Evolutionary conservation across 169 alveolate genomes (phyloP), one percentile per base, ranked within the genome.

Genomic region (Perkinsus chesapeaki): DNA sequence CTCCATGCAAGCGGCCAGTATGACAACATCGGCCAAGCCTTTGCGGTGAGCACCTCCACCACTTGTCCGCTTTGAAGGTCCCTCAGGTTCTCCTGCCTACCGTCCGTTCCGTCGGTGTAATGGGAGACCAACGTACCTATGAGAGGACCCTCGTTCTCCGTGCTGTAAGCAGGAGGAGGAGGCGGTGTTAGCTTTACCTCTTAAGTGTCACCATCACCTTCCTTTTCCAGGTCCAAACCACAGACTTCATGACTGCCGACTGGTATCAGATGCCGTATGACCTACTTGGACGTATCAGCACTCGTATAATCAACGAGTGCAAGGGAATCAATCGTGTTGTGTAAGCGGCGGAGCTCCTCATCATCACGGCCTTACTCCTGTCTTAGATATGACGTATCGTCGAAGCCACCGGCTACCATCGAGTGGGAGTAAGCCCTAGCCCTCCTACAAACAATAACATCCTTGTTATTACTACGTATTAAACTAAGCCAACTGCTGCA

Each of bases 321-420:
- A 7, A 93, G 23, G 95, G 96, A 23, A 38, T 91, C 60, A 91
- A 60, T 23, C 72, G 38, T 38, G 92, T 91, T n/a, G 38, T 39
- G 92, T 36, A 39, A 0, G 31, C 10, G n/a, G n/a, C n/a, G n/a
- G n/a, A n/a, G n/a, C n/a, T n/a, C n/a, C n/a, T n/a, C n/a, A 47
- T 34, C 91, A 36, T n/a, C 73, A 3, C 39, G 60, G 39, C 60
- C 60, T 91, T 0, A 20, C 31, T 39, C 20, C 73, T 38, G 43
- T 20, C 96, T 94, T 10, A 73, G 94, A 91, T 93, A 94, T 60
- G 97, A 95, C 91, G 93, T 92, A 10, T 90, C 95, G 9, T 94
- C 96, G 91, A 95, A 95, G 94, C 97, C 97, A 16, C 97, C 97
- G 10, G 96, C 96, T 19, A 95, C 97, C 48, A 95, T 95, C 60